Conservation (phyloP, 164 flowering plant species). For the Liquidambar formosana region DNA sequence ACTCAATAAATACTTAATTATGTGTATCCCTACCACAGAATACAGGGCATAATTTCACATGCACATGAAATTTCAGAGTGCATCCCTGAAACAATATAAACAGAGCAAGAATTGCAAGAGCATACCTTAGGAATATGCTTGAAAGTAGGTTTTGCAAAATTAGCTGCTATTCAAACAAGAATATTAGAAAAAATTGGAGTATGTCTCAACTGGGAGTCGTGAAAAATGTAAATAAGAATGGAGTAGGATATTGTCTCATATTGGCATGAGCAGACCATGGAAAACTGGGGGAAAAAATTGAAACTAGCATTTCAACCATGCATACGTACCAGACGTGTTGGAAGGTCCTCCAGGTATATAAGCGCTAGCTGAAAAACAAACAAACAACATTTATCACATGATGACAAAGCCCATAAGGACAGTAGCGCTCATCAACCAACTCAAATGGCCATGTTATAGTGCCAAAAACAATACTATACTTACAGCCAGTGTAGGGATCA, state of each 20-base stretch:
- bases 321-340: constrained; percentile 45
- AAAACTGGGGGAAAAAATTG: neutral
- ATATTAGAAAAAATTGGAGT: neutral
- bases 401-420: constrained; percentile 2
- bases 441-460: neutral
- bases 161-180: constrained; percentile 33
- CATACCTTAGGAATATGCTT: constrained; percentile 96
- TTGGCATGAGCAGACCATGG: neutral
- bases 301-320: neutral
- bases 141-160: constrained; percentile 55
- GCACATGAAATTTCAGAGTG: neutral
- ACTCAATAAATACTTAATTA: too few relatives aligned
- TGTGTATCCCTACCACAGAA: too few relatives aligned
- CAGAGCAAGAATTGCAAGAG: neutral
- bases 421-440: neutral
- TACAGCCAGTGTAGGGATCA: constrained; percentile 96
- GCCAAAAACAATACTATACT: constrained; percentile 24
- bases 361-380: constrained; percentile 73
- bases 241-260: neutral
- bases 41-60: neutral
- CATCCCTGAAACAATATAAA: neutral
- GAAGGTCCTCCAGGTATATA: constrained; percentile 87
- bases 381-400: neutral
- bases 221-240: neutral
- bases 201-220: neutral